Percentiles rank a stretch among this genome's conserved stretches.
Conservation (phyloP, 2,329 filamentous ascomycete species). For the Colletotrichum aenigma region DNA sequence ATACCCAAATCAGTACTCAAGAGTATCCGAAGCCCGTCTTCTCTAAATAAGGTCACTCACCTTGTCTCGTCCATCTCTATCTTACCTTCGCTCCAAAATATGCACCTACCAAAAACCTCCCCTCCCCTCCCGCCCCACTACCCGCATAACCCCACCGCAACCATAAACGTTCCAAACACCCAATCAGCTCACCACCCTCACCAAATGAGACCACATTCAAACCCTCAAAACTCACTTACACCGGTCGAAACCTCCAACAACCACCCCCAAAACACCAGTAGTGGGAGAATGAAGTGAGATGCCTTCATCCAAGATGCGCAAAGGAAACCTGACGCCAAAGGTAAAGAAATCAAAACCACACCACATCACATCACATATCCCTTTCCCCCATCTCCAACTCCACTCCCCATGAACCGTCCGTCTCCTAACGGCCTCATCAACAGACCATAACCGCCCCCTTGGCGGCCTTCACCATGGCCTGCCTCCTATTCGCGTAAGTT, state of each 20-base stretch:
- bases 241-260: not conserved
- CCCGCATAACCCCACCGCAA: not conserved
- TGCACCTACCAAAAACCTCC: not conserved
- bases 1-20: not conserved
- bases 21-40: not conserved
- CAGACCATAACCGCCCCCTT: constrained; percentile 53
- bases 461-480: constrained; percentile 60
- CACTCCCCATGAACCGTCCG: not conserved
- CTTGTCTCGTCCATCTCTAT: not conserved
- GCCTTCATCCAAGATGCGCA: constrained; percentile 1
- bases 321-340: constrained; percentile 21
- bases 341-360: not conserved
- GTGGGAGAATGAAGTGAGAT: not conserved
- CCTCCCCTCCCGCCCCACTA: not conserved
- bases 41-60: not conserved
- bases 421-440: not conserved
- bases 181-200: constrained; percentile 13
- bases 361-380: not conserved
- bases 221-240: not conserved
- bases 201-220: not conserved
- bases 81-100: not conserved
- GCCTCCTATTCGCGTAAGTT: constrained; percentile 51
- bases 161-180: not conserved
- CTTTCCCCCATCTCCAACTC: not conserved
- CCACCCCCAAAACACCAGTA: not conserved